Base-by-base conservation (phyloP, 768 basidiomycete genomes). In the Boletales sp. region DNA sequence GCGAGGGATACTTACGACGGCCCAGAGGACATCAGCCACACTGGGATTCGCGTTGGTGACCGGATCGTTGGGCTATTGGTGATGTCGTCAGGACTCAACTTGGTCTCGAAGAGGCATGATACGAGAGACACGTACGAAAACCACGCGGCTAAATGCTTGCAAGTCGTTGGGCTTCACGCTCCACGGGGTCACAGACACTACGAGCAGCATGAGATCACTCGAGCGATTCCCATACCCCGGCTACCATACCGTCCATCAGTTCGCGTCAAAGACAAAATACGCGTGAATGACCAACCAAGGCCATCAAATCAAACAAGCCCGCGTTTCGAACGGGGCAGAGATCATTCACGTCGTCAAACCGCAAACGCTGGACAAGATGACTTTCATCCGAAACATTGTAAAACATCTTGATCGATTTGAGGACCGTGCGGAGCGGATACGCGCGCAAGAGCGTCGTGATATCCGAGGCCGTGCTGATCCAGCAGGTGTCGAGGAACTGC, bases 11-110 rank as follows among this genome's bases (percentile, higher is more conserved):
- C 51, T 48, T 32, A 58, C 57, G 14, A 53, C 44, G 8, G 56
- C 54, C 54, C 56, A 50, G 9, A 57, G n/a, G n/a, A 54, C 38
- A 17, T 49, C 47, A 8, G 39, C 33, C 2, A 41, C 46, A 51
- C 9, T 25, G 3, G 55, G 44, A 4, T 41, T 25, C 6, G 36
- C 11, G 3, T 19, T 18, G 21, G 7, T 5, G 3, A 15, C 7
- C 25, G 39, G 42, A 44, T 60, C 42, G 14, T 4, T 21, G 21
- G 21, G 1, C 21, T 38, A 13, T 38, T 44, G 17, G 38, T 11
- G 33, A 41, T 8, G 1, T 19, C 18, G 17, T 32, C 31, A 36
- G 13, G 15, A 11, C 10, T 34, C 33, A 21, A 2, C 21, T 2
- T 21, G 21, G 4, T 21, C 21, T 21, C 21, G 21, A 21, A 21